Evolutionary conservation across 441 rosid genomes (phyloP).

Genomic region (Codiaeum variegatum): DNA sequence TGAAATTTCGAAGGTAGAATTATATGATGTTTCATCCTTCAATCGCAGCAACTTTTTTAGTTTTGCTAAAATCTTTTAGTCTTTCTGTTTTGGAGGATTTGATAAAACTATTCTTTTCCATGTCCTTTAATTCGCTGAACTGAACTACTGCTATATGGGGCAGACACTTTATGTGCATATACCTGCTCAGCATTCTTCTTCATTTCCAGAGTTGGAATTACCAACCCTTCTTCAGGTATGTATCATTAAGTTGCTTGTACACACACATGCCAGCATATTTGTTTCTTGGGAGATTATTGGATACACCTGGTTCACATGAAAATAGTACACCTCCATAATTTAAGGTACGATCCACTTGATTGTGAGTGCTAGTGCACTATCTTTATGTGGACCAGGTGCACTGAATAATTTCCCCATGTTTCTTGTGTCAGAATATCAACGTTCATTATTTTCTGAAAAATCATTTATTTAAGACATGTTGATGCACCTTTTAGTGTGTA

Average conservation of each 20-base stretch:
- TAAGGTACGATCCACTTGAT: too few species aligned
- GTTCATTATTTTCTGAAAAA: neutral
- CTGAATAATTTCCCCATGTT: too few species aligned
- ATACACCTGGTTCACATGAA: too few species aligned
- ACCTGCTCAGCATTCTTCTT: conserved; percentile 79
- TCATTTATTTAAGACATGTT: neutral
- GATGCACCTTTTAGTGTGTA: neutral
- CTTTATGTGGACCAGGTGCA: too few species aligned
- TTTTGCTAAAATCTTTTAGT: conserved; percentile 3
- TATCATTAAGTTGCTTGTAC: neutral
- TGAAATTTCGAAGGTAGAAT: conserved; percentile 72
- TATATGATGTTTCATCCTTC: neutral
- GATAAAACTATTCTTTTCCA: neutral
- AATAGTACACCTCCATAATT: too few species aligned
- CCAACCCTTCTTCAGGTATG: conserved; percentile 90
- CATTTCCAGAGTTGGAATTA: conserved; percentile 86
- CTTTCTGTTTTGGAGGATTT: neutral
- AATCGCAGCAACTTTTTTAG: neutral
- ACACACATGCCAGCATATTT: neutral
- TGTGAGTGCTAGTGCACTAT: too few species aligned
- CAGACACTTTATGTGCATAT: conserved; percentile 90
- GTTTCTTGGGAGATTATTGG: neutral
- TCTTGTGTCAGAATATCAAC: neutral
- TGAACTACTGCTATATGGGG: conserved; percentile 26
- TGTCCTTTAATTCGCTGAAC: conserved; percentile 2